Evolutionary conservation across 148 eudicot genomes (phyloP), one percentile per base, ranked within the genome.

Genomic region (Vaccinium corymbosum): DNA sequence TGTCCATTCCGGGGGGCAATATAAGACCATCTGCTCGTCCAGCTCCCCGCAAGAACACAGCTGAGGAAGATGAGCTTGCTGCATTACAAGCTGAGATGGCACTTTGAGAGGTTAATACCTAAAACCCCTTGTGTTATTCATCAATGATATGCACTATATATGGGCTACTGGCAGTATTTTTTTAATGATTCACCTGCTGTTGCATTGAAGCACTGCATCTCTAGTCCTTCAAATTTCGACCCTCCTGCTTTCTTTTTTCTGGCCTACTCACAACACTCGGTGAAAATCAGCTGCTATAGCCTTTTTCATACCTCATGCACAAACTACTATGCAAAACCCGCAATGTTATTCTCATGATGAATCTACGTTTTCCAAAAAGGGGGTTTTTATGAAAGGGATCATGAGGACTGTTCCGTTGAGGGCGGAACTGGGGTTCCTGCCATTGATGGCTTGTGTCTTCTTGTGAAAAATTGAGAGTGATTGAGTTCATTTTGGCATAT

Each of bases 41-140:
- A 56, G 87, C 86, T 10, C 82, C 91, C 17, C 90, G 80, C 22
- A 89, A 86, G 89, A 87, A 82, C 87, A 85, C 88, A 73, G 91
- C 92, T 56, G 91, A 91, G 83, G 94, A 92, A 79, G 94, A 91
- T 77, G 95, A 93, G 87, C 89, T 92, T 79, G 93, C 92, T 51
- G 93, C 93, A 55, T 76, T 92, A 83, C 93, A 91, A 79, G 93
- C 91, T 75, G 93, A 92, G 76, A 84, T 92, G 92, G 91, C 92
- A 51, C 87, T 89, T 27, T 92, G 79, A 90, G 80, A 83, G 42
- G 71, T 61, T 72, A 53, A 35, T 38, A 7, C 64, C 50, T 14
- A 4, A 46, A 25, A 13, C 29, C 48, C 16, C 49, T 13, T 35
- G 3, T 80, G 22, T 61, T 64, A 20, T 42, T 0, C 66, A 7